Base-by-base conservation (phyloP, 1,284 basidiomycete genomes). In the Heliocybe sulcata region DNA sequence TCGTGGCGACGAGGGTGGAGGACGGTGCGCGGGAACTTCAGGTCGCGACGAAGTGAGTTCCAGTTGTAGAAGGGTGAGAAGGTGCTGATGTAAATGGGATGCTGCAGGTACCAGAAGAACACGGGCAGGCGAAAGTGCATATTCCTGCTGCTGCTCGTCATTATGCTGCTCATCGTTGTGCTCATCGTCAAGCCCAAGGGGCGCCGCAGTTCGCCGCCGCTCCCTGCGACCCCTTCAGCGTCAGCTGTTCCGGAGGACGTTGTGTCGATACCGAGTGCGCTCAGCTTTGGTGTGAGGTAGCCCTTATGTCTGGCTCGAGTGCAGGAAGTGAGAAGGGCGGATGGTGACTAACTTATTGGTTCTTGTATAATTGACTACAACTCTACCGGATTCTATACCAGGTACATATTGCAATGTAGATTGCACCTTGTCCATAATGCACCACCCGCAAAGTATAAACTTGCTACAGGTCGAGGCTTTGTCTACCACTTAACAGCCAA, bases 111-210 rank as follows among this genome's bases (percentile, higher is more conserved):
- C 70, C 97, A 99, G 75, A 87, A 87, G 63, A 92, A 91, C 63
- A 94, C 93, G 1, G 94, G 94, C 45, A 81, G 92, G 65, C 81
- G 95, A 67, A 87, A 90, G 70, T 93, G 94, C 69, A 98, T 99
- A 58, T 88, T 98, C 65, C 80, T 99, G 33, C 80, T 99, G 33
- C 61, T 97, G 31, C 79, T 99, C 49, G 82, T 94, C 65, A 96
- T 98, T 64, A 81, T 94, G 63, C 92, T 90, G 11, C 78, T 94
- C 57, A 79, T 94, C 57, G 61, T 93, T 53, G 78, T 89, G 50
- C 81, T 94, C 63, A 83, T 93, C 59, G 87, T 92, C 75, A 92
- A 92, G 69, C 91, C 90, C 49, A 42, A 42, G 38, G 8, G 38
- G 38, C 38, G 16, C 19, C 38, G 16, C 16, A 20, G 38, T 6